Base-by-base conservation (phyloP, 805 yeast genomes). In the Candida boidinii region DNA sequence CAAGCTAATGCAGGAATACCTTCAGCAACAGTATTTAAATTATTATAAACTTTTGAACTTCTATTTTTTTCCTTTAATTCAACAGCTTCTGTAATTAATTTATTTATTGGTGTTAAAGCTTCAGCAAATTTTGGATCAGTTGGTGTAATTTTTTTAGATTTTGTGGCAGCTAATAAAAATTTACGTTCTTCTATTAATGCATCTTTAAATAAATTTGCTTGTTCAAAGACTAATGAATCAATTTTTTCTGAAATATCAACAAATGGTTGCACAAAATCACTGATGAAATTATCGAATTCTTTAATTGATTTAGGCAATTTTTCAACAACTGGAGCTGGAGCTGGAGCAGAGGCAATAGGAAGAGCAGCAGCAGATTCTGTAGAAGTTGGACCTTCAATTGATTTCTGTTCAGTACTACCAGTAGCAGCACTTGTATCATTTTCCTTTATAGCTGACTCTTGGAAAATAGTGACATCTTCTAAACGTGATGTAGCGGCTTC, bases 401-500 rank as follows among this genome's bases (percentile, higher is more conserved):
- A 29, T 19, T 29, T 36, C 23, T 24, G 35, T 17, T 39, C 30
- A 19, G 39, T 23, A 17, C 41, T 43, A 19, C 26, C 34, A 27
- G 35, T 25, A 7, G 33, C 7, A 5, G 25, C 14, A n/a, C 2
- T 17, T 19, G 26, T 39, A 28, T 59, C 62, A 33, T n/a, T n/a
- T n/a, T n/a, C n/a, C n/a, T n/a, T n/a, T n/a, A 63, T 49, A 30
- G 71, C 65, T 24, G 73, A 75, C 45, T 79, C 84, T 51, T 85
- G 94, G 54, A 70, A 78, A 33, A 81, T 69, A 20, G 94, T 84
- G 29, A 87, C 76, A 54, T 87, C 96, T 51, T 87, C 96, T 45
- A 87, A 73, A 30, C 96, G 76, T 5, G 95, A 79, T 8, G 96
- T 85, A 23, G 96, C 96, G 12, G 94, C 90, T 56, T 87, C 96